phyloP scores from a whole-genome alignment of 805 yeast genomes.

The Phaffomyces antillensis region DNA sequence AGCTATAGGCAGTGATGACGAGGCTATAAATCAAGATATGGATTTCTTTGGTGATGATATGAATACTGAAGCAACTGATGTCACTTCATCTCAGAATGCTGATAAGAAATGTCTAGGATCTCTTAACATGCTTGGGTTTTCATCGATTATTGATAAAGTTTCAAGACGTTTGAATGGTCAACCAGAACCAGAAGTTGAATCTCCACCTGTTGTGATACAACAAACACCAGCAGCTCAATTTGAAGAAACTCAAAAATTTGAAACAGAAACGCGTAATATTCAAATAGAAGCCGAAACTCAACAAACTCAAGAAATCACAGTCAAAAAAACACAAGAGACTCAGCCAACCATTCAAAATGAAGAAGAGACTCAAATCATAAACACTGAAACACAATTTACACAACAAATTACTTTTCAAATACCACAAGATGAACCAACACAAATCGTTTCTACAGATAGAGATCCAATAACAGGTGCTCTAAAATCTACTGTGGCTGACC shows the following conservation, averaged over 20 bases:
- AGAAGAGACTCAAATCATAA: background rate
- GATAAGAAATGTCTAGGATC: too few species aligned
- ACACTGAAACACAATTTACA: background rate
- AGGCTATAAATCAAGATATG: background rate
- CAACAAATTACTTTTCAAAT: background rate
- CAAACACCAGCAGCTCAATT: background rate
- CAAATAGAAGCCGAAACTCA: background rate
- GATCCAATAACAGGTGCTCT: background rate
- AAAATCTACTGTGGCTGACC: background rate
- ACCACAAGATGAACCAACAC: background rate
- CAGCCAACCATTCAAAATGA: background rate
- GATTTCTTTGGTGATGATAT: background rate
- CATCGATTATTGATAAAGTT: constrained; percentile 11
- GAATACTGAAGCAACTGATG: background rate
- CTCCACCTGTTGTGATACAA: background rate
- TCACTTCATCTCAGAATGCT: background rate
- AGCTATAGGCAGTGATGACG: constrained; percentile 1
- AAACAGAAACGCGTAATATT: background rate
- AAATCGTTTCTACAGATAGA: background rate
- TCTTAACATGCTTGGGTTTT: constrained; percentile 3
- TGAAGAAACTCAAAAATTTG: constrained; percentile 1
- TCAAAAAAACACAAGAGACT: background rate
- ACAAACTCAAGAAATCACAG: background rate
- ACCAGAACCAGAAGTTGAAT: background rate
- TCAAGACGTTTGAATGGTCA: constrained; percentile 16